Evolutionary conservation across 768 basidiomycete species (phyloP), one percentile per base, ranked within the genome.

Genomic region (Rhodotorula toruloides): DNA sequence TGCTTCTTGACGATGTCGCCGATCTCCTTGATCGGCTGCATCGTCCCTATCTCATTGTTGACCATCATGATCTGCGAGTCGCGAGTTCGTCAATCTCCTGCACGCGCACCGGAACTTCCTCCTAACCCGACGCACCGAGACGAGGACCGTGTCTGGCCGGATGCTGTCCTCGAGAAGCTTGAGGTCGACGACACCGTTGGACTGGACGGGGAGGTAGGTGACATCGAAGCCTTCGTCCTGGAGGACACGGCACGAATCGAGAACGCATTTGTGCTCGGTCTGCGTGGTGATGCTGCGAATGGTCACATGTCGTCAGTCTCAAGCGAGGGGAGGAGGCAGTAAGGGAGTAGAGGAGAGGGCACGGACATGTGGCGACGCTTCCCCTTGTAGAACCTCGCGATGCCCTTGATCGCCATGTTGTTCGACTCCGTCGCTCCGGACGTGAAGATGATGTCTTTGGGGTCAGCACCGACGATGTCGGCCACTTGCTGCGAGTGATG

Each of bases 21-120:
- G 61, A 99, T 99, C 77, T 97, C 91, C 76, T 90, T 88, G 69
- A 98, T 82, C 4, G 96, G 96, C 76, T 98, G 96, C 61, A 99
- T 96, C 70, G 97, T 93, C 31, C 96, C 96, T 8, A 92, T 98
- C 80, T 99, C 96, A 78, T 99, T 99, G 81, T 99, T 99, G 65
- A 99, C 96, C 25, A 89, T 84, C 96, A 99, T 99, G 76, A 99
- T 87, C 68, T 69, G 58, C 40, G 25, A 12, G 12, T 2, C 21
- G 40, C 12, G 29, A 29, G 11, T 6, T 48, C 47, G n/a, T 17
- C 12, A 9, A 48, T n/a, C n/a, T n/a, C n/a, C n/a, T 12, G 54
- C 53, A 2, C 42, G 43, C 19, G 7, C 25, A 39, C 29, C 36
- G 17, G 31, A n/a, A 32, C 31, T 29, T 29, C 13, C 19, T 36